Evolutionary conservation across 352 stramenopile species (phyloP).

Genomic region (Pythium myriotylum): DNA sequence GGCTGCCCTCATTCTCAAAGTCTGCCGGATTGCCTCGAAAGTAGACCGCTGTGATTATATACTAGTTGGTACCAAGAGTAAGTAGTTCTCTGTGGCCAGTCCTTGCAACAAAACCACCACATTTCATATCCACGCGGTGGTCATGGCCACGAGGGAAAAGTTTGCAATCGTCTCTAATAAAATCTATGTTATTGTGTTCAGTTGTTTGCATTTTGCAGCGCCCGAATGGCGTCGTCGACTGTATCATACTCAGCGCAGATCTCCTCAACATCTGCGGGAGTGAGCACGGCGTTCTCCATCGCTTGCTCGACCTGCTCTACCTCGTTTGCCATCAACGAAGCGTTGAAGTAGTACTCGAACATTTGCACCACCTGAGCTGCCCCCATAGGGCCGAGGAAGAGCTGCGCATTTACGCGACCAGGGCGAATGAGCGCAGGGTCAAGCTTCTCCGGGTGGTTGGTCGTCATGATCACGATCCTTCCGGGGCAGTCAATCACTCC

Average conservation of each 20-base stretch:
- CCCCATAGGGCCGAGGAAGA: constrained; percentile 44
- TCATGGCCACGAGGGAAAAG: no score
- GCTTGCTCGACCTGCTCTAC: constrained; percentile 1
- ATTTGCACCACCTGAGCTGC: constrained; percentile 25
- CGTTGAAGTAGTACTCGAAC: constrained; percentile 40
- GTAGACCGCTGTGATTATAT: no score
- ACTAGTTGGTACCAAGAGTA: no score
- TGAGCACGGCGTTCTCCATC: constrained; percentile 12
- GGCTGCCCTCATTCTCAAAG: no score
- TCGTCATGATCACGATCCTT: constrained; percentile 88
- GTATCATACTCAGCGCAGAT: constrained; percentile 38
- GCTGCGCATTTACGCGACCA: constrained; percentile 62
- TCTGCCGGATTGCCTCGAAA: no score
- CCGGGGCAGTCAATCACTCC: constrained; percentile 75
- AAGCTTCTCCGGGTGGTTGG: constrained; percentile 85
- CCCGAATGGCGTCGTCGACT: constrained; percentile 16
- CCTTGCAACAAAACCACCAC: no score
- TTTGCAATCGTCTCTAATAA: no score
- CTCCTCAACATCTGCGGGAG: constrained; percentile 35
- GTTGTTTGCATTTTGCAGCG: constrained; percentile 1
- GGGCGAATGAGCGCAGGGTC: constrained; percentile 52
- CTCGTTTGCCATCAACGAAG: constrained; percentile 13
- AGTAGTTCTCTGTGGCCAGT: no score
- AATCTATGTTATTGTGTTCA: no score
- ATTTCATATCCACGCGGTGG: no score